Percentiles rank a stretch among this genome's conserved stretches.
These are phyloP conservation scores for Hymenochaete sp. DNA, from an alignment of 1,284 basidiomycete species.

Conservation along the genomic window DNA sequence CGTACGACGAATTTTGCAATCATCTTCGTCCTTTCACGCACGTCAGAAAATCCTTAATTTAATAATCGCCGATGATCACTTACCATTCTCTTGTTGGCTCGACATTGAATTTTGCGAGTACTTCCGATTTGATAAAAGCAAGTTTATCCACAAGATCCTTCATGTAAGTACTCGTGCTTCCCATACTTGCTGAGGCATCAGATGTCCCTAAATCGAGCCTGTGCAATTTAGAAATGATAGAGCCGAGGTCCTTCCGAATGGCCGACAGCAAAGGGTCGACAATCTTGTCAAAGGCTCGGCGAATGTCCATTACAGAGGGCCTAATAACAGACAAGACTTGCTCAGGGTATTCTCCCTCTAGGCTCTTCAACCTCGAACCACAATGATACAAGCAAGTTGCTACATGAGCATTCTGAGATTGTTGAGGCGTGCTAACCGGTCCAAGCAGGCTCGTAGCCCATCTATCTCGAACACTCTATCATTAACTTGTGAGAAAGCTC, in stretches of 20 bases:
- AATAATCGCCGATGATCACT: slow-evolving; percentile 23
- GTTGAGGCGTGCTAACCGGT: slow-evolving; percentile 69
- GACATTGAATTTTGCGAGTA: slow-evolving; percentile 62
- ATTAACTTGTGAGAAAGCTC: not conserved
- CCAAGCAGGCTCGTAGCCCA: slow-evolving; percentile 69
- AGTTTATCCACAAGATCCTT: slow-evolving; percentile 85
- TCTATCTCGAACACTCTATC: slow-evolving; percentile 68
- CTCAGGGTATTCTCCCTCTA: slow-evolving; percentile 65
- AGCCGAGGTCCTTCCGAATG: slow-evolving; percentile 70
- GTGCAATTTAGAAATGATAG: slow-evolving; percentile 75
- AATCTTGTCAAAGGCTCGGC: slow-evolving; percentile 50
- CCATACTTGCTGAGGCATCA: slow-evolving; percentile 52
- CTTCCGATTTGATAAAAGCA: slow-evolving; percentile 65
- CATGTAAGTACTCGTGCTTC: slow-evolving; percentile 77
- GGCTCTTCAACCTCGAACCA: slow-evolving; percentile 58
- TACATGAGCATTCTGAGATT: slow-evolving; percentile 66
- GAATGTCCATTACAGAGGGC: slow-evolving; percentile 56
- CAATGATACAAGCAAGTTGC: slow-evolving; percentile 74
- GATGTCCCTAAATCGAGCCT: slow-evolving; percentile 68
- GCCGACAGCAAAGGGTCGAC: slow-evolving; percentile 64
- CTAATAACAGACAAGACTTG: slow-evolving; percentile 51
- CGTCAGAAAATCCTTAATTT: not conserved
- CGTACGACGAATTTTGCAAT: slow-evolving; percentile 71
- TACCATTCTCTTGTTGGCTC: slow-evolving; percentile 70
- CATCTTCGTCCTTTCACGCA: slow-evolving; percentile 44